Evolutionary conservation across 2,329 filamentous ascomycete genomes (phyloP).

Genomic region (Aspergillus luchuensis): DNA sequence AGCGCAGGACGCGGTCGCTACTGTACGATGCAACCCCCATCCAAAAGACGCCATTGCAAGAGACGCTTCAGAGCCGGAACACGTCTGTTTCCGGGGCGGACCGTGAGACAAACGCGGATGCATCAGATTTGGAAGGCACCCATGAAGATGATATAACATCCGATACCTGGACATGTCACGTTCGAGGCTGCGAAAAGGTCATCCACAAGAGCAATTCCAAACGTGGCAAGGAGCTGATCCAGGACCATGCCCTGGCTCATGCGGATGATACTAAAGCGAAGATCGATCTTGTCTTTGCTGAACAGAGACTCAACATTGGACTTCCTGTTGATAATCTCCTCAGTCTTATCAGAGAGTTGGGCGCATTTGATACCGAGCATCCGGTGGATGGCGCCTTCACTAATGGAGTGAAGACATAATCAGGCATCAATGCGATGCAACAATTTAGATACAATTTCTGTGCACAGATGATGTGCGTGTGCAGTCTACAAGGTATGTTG

Average conservation of each 20-base stretch:
- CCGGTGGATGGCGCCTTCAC: conserved; percentile 17
- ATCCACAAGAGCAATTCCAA: conserved; percentile 37
- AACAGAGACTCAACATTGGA: conserved; percentile 38
- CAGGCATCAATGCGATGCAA: not conserved
- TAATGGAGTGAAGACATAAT: conserved; percentile 19
- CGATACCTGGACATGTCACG: conserved; percentile 39
- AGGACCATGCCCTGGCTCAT: conserved; percentile 38
- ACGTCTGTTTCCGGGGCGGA: conserved; percentile 22
- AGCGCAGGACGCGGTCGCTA: conserved; percentile 33
- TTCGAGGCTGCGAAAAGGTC: conserved; percentile 35
- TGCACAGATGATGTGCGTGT: not conserved
- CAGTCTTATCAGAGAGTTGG: conserved; percentile 34
- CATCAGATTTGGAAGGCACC: conserved; percentile 13
- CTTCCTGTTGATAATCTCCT: conserved; percentile 37
- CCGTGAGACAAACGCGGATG: conserved; percentile 10
- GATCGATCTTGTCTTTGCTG: conserved; percentile 39
- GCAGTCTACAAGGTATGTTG: not conserved
- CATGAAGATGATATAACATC: conserved; percentile 21
- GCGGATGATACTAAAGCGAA: conserved; percentile 40
- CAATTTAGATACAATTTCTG: not conserved
- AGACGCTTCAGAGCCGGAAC: conserved; percentile 28
- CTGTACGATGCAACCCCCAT: conserved; percentile 30
- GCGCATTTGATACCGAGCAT: conserved; percentile 22
- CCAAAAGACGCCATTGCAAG: conserved; percentile 34
- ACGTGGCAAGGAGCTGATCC: conserved; percentile 34